These are phyloP conservation scores for Cerioporus squamosus DNA, from an alignment of 1,284 basidiomycete species.

Conservation along the genomic window DNA sequence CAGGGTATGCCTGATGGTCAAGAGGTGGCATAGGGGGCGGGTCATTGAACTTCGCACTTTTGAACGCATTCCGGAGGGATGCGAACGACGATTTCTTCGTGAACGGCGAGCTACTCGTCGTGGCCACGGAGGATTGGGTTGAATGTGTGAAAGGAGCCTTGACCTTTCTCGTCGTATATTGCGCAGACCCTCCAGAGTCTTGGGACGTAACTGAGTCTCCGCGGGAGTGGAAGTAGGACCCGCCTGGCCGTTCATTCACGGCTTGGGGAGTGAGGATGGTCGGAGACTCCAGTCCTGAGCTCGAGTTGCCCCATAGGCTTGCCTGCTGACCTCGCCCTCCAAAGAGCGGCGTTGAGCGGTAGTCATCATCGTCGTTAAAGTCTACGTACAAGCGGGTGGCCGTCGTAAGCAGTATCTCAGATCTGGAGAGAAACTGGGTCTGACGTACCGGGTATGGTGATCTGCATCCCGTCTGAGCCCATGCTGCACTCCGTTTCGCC, in stretches of 20 bases:
- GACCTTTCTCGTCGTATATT: constrained; percentile 41
- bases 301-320: constrained; percentile 43
- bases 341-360: constrained; percentile 65
- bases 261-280: constrained; percentile 56
- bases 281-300: constrained; percentile 68
- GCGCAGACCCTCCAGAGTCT: constrained; percentile 66
- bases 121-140: constrained; percentile 69
- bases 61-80: constrained; percentile 89
- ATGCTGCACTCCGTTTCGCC: constrained; percentile 27
- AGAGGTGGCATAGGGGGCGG: constrained; percentile 66
- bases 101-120: constrained; percentile 54
- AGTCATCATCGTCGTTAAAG: constrained; percentile 78
- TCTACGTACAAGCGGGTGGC: constrained; percentile 43
- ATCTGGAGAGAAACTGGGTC: neutral
- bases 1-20: constrained; percentile 68
- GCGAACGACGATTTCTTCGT: constrained; percentile 86
- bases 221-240: constrained; percentile 72
- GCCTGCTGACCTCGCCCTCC: constrained; percentile 49
- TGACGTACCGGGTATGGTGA: constrained; percentile 76
- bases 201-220: constrained; percentile 75
- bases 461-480: constrained; percentile 70
- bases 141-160: constrained; percentile 65
- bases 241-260: constrained; percentile 51
- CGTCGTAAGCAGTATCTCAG: neutral
- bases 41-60: constrained; percentile 57